A percentile compares a stretch with the other conserved stretches of the same genome.
Conservation (phyloP, 352 stramenopile species). For the Phytophthora aleatoria region DNA sequence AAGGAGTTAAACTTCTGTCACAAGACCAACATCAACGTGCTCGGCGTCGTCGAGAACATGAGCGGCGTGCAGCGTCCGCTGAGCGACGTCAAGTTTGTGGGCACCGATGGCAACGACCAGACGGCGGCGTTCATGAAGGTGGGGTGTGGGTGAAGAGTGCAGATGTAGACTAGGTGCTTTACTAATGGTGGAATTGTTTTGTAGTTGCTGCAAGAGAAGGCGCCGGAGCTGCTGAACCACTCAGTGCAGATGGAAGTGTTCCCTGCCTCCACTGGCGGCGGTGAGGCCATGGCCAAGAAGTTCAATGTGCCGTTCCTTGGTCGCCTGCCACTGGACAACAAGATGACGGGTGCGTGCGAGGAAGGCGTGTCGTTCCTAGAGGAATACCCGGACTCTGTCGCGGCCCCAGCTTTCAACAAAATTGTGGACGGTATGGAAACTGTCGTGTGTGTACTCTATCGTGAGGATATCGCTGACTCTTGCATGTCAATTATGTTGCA, state of each 20-base stretch:
- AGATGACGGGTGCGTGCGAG: slow-evolving; percentile 97
- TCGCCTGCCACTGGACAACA: slow-evolving; percentile 96
- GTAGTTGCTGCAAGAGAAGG: slow-evolving; percentile 86
- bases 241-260: slow-evolving; percentile 93
- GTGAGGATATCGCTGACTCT: neutral
- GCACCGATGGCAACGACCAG: slow-evolving; percentile 54
- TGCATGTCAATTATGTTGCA: slow-evolving; percentile 5
- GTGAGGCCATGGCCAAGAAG: slow-evolving; percentile 94
- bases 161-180: neutral
- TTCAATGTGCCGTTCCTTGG: slow-evolving; percentile 98
- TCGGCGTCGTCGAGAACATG: slow-evolving; percentile 99
- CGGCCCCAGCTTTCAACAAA: slow-evolving; percentile 67
- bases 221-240: slow-evolving; percentile 72
- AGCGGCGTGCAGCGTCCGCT: slow-evolving; percentile 90
- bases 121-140: slow-evolving; percentile 71
- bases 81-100: slow-evolving; percentile 72
- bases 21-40: slow-evolving; percentile 92
- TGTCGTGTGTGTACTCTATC: slow-evolving; percentile 10
- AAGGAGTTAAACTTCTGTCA: slow-evolving; percentile 99
- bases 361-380: slow-evolving; percentile 94
- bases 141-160: neutral
- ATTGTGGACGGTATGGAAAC: slow-evolving; percentile 64
- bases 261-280: slow-evolving; percentile 80
- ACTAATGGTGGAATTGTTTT: slow-evolving; percentile 11
- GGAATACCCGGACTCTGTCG: slow-evolving; percentile 77